Conservation (phyloP, 2,329 filamentous ascomycete genomes). For the Dactylellina leptospora region DNA sequence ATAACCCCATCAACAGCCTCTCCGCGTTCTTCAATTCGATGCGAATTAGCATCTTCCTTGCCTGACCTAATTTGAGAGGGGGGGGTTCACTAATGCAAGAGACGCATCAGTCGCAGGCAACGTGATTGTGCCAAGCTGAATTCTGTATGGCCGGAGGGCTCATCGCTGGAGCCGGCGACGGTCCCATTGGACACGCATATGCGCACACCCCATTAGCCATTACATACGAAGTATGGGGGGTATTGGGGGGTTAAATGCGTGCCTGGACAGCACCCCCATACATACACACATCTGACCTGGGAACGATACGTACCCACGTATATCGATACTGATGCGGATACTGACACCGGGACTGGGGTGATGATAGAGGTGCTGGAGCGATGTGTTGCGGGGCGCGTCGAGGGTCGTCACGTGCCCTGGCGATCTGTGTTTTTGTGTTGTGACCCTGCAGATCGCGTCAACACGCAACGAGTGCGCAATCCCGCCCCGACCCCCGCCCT, state of each 20-base stretch:
- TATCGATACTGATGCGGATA: too few relatives aligned
- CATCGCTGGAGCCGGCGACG: background rate
- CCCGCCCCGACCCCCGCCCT: slow-evolving; percentile 31
- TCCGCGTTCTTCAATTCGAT: slow-evolving; percentile 52
- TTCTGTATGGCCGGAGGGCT: slow-evolving; percentile 15
- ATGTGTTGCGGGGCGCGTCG: background rate
- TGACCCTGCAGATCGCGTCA: slow-evolving; percentile 32
- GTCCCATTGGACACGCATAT: slow-evolving; percentile 13
- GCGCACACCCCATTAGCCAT: background rate
- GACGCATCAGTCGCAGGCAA: slow-evolving; percentile 51
- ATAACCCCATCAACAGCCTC: slow-evolving; percentile 5
- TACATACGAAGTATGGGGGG: background rate
- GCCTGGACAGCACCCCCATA: background rate
- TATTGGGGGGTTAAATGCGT: slow-evolving; percentile 6
- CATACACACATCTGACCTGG: too few relatives aligned
- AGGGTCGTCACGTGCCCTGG: slow-evolving; percentile 20
- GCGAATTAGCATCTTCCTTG: slow-evolving; percentile 17
- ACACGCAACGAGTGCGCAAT: slow-evolving; percentile 43
- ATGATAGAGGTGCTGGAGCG: background rate
- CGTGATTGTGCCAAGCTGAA: slow-evolving; percentile 42
- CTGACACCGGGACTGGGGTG: background rate
- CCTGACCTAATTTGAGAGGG: slow-evolving; percentile 9
- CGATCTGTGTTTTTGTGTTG: slow-evolving; percentile 15
- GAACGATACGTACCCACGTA: too few relatives aligned
- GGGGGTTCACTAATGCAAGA: slow-evolving; percentile 45